These are phyloP conservation scores for Rhizophora mangle DNA, from an alignment of 345 rosid species.

Conservation along the genomic window DNA sequence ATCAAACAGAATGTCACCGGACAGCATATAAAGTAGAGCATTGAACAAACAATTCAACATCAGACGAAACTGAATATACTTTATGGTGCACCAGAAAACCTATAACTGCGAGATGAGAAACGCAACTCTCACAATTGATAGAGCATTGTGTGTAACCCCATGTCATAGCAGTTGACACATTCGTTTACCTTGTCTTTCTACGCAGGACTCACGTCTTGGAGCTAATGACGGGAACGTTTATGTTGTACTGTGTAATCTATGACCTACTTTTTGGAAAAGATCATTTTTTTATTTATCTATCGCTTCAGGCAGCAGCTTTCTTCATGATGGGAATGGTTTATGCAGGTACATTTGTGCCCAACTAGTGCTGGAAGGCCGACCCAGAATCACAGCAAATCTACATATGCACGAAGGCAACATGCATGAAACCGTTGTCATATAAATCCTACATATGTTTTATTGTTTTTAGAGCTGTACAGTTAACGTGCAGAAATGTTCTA, in stretches of 20 bases:
- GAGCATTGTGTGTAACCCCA: too few species aligned
- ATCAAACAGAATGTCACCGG: neutral
- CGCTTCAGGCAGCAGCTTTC: constrained; percentile 30
- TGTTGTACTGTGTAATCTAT: constrained; percentile 25
- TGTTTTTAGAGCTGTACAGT: too few species aligned
- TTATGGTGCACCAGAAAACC: too few species aligned
- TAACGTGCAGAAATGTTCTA: too few species aligned
- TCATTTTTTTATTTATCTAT: constrained; percentile 27
- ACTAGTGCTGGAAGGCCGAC: constrained; percentile 1
- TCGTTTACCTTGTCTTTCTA: neutral
- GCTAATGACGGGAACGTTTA: constrained; percentile 25
- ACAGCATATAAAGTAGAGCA: neutral
- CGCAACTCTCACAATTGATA: too few species aligned
- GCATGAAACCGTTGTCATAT: too few species aligned
- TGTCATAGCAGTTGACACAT: too few species aligned
- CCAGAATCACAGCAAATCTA: neutral
- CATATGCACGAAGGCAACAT: neutral
- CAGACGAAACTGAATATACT: too few species aligned
- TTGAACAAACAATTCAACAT: too few species aligned
- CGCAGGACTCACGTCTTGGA: constrained; percentile 22
- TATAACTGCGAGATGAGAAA: too few species aligned
- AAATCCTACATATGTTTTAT: too few species aligned
- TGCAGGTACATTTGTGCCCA: constrained; percentile 25
- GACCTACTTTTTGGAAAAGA: constrained; percentile 24
- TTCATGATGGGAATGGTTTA: constrained; percentile 25